A percentile compares a stretch with the other conserved stretches of the same genome.
These are phyloP conservation scores for Ottelia alismoides DNA, from an alignment of 106 monocot genomes.

Conservation along the genomic window DNA sequence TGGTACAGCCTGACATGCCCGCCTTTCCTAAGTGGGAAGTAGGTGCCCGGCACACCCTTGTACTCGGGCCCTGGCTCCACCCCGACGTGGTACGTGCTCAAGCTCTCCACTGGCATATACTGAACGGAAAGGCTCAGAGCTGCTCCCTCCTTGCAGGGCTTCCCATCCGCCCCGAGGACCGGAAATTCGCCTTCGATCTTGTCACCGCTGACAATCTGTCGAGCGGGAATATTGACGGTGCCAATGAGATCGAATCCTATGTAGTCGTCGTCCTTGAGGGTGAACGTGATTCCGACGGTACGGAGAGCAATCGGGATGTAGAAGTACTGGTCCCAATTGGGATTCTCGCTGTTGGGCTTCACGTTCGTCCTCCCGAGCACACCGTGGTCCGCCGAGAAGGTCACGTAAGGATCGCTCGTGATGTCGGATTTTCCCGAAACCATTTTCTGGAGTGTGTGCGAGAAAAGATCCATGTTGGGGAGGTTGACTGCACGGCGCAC, in stretches of 20 bases:
- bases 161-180: slow-evolving; percentile 23
- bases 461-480: too few species aligned
- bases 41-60: slow-evolving; percentile 58
- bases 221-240: slow-evolving; percentile 43
- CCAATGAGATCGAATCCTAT: slow-evolving; percentile 44
- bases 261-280: slow-evolving; percentile 34
- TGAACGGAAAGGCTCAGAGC: slow-evolving; percentile 44
- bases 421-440: too few species aligned
- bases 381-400: too few species aligned
- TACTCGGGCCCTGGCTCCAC: slow-evolving; percentile 30
- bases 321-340: slow-evolving; percentile 55
- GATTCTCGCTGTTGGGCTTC: too few species aligned
- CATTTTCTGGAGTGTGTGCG: too few species aligned
- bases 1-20: slow-evolving; percentile 59
- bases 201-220: slow-evolving; percentile 24
- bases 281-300: slow-evolving; percentile 38
- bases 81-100: slow-evolving; percentile 27
- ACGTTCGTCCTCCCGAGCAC: too few species aligned
- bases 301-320: slow-evolving; percentile 58
- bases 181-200: slow-evolving; percentile 46
- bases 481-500: too few species aligned
- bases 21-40: slow-evolving; percentile 50
- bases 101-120: slow-evolving; percentile 31
- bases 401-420: too few species aligned
- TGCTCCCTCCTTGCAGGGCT: slow-evolving; percentile 19